Evolutionary conservation across 2,329 filamentous ascomycete species (phyloP).

Genomic region (Penicillium brasilianum): DNA sequence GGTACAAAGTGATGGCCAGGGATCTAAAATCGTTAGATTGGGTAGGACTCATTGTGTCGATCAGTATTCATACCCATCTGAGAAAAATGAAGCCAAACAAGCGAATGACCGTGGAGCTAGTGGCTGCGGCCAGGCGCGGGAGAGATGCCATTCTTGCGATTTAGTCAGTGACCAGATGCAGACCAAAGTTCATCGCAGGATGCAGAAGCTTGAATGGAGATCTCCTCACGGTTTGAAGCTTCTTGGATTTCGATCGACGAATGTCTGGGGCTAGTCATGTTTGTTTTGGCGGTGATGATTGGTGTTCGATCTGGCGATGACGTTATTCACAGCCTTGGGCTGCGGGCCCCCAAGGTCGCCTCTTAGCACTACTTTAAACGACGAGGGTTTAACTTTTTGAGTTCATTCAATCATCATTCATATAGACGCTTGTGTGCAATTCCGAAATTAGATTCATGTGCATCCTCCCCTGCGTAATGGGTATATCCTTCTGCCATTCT

Average conservation of each 20-base stretch:
- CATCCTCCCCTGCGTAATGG: not conserved
- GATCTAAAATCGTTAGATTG: slow-evolving; percentile 35
- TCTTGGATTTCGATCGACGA: slow-evolving; percentile 1
- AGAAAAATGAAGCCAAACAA: slow-evolving; percentile 48
- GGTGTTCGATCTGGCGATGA: slow-evolving; percentile 19
- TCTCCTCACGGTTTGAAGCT: not conserved
- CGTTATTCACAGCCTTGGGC: slow-evolving; percentile 14
- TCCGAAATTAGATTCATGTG: not conserved
- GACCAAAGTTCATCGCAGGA: not conserved
- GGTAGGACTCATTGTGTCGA: not conserved
- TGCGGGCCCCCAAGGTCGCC: not conserved
- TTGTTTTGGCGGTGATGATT: slow-evolving; percentile 16
- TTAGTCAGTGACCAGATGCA: slow-evolving; percentile 11
- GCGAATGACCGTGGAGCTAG: slow-evolving; percentile 45
- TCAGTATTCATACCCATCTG: slow-evolving; percentile 46
- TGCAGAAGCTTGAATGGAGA: not conserved
- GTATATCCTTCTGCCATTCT: not conserved
- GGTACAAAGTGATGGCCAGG: slow-evolving; percentile 45
- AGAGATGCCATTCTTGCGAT: slow-evolving; percentile 38
- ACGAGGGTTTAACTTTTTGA: not conserved
- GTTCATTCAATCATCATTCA: not conserved
- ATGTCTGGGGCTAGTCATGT: slow-evolving; percentile 15
- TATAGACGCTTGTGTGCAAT: not conserved
- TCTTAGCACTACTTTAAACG: too few relatives aligned
- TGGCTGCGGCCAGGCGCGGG: slow-evolving; percentile 38